Conservation (phyloP, 441 rosid species). For the Brassica balearica region DNA sequence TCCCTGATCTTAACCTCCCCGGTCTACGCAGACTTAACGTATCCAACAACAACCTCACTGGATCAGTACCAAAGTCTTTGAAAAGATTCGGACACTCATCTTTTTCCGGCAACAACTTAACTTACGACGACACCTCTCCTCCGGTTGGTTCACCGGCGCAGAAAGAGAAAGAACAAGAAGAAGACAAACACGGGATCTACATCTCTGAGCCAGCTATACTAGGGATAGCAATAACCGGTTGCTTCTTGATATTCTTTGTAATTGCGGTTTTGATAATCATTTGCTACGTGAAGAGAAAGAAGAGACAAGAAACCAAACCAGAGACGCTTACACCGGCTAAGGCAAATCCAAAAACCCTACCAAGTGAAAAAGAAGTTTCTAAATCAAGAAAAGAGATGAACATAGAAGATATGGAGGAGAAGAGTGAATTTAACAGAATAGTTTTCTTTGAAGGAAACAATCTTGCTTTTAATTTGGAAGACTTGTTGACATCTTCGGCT, state of each 20-base stretch:
- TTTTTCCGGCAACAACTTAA: constrained; percentile 68
- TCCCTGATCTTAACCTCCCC: constrained; percentile 67
- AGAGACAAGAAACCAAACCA: constrained; percentile 47
- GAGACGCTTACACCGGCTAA: constrained; percentile 40
- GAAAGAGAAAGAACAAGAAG: constrained; percentile 41
- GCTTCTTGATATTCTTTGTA: constrained; percentile 52
- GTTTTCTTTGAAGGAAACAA: constrained; percentile 77
- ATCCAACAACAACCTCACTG: constrained; percentile 72
- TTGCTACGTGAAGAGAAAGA: constrained; percentile 49
- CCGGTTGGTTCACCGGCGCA: constrained; percentile 55
- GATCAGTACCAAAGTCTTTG: constrained; percentile 69
- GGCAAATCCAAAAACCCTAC: constrained; percentile 40
- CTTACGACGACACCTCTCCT: constrained; percentile 57
- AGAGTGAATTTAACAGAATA: constrained; percentile 57
- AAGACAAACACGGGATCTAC: constrained; percentile 43
- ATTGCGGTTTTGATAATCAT: constrained; percentile 54
- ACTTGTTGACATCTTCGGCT: constrained; percentile 86
- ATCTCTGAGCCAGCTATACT: constrained; percentile 62
- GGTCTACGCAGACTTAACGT: constrained; percentile 63
- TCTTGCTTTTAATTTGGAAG: constrained; percentile 80
- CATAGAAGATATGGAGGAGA: constrained; percentile 52
- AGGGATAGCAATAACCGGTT: constrained; percentile 62
- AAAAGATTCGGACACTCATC: constrained; percentile 65
- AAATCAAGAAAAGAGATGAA: constrained; percentile 47
- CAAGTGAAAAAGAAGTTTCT: constrained; percentile 49